A percentile compares a stretch with the other conserved stretches of the same genome.
Conservation (phyloP, 768 basidiomycete species). For the Vararia minispora region DNA sequence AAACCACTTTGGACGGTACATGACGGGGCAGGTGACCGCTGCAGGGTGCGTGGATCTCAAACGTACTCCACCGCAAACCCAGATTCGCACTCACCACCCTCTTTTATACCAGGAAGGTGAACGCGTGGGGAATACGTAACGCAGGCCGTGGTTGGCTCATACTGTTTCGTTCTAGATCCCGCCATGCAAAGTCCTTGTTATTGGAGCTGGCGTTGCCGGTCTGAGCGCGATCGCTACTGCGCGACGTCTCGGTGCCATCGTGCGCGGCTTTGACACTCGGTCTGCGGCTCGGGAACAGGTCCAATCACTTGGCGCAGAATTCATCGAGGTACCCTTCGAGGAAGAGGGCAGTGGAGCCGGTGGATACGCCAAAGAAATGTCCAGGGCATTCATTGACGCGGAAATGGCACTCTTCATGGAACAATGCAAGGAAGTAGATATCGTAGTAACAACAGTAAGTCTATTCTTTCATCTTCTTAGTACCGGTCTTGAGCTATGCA, state of each 20-base stretch:
- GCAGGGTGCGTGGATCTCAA: conserved; percentile 67
- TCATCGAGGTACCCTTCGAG: conserved; percentile 68
- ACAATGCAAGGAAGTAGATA: conserved; percentile 84
- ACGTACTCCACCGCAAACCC: no score
- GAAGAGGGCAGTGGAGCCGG: conserved; percentile 79
- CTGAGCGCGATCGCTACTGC: conserved; percentile 83
- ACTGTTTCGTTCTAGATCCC: conserved; percentile 43
- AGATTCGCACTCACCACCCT: neutral
- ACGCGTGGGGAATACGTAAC: conserved; percentile 2
- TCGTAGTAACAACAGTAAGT: conserved; percentile 72
- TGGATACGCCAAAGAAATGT: conserved; percentile 87
- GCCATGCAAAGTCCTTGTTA: conserved; percentile 78
- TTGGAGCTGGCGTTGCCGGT: conserved; percentile 84
- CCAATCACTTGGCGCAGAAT: conserved; percentile 83
- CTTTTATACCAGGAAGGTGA: conserved; percentile 30
- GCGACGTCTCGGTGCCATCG: conserved; percentile 75
- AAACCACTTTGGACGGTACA: conserved; percentile 80
- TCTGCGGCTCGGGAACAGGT: conserved; percentile 83
- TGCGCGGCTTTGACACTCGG: conserved; percentile 81
- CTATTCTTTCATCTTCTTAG: neutral
- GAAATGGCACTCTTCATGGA: conserved; percentile 85
- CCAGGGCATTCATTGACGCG: conserved; percentile 79
- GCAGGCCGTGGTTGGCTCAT: neutral
- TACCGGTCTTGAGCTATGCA: neutral
- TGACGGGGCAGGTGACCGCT: conserved; percentile 87